Conservation (phyloP, 2,329 filamentous ascomycete species). For the Verticillium alfalfae region DNA sequence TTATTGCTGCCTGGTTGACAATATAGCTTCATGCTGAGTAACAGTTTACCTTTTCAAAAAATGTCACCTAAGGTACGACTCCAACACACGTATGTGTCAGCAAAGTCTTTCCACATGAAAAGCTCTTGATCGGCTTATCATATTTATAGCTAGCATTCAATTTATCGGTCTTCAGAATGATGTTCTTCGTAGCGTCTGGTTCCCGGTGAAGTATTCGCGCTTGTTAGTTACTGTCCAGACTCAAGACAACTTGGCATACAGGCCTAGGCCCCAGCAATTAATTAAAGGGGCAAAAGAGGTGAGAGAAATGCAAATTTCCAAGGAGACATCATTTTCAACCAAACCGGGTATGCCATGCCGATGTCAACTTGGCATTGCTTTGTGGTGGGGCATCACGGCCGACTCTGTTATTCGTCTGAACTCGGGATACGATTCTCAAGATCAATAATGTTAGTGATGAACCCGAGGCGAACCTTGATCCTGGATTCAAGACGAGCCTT, state of each 20-base stretch:
- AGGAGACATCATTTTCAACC: neutral
- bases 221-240: neutral
- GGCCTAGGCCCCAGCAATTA: neutral
- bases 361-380: neutral
- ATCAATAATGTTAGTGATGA: neutral
- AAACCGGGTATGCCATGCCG: neutral
- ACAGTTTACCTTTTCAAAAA: too few relatives aligned
- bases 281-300: neutral
- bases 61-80: too few relatives aligned
- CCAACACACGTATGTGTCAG: too few relatives aligned
- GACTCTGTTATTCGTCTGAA: neutral
- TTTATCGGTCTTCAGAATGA: too few relatives aligned
- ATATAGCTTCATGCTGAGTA: too few relatives aligned
- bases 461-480: neutral
- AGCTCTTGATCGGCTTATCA: too few relatives aligned
- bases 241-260: neutral
- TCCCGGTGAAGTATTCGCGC: neutral
- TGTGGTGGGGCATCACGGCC: neutral
- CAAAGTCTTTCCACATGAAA: too few relatives aligned
- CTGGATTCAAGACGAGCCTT: neutral
- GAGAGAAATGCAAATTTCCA: neutral
- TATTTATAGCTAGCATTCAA: too few relatives aligned
- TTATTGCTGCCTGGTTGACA: too few relatives aligned
- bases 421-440: neutral
- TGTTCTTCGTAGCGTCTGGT: neutral